phyloP scores from a whole-genome alignment of 1,284 basidiomycete species.

The Irpex lacteus region DNA sequence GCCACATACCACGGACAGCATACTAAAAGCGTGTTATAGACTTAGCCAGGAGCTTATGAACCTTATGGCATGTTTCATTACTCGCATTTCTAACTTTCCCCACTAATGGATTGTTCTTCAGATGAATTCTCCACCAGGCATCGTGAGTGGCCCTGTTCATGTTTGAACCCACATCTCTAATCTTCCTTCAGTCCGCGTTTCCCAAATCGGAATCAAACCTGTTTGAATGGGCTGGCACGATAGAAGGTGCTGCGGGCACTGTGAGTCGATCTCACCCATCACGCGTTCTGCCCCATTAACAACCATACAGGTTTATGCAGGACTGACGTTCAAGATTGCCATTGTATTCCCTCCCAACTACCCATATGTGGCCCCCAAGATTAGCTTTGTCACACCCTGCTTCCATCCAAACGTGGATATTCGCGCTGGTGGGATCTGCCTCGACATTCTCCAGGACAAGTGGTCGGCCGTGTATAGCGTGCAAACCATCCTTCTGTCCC shows the following conservation, averaged over 20 bases:
- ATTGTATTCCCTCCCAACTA: constrained; percentile 83
- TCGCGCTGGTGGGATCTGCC: constrained; percentile 74
- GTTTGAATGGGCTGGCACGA: constrained; percentile 82
- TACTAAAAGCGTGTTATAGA: constrained; percentile 32
- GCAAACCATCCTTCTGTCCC: constrained; percentile 81
- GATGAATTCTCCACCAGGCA: constrained; percentile 85
- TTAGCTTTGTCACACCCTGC: constrained; percentile 81
- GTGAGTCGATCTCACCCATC: constrained; percentile 37
- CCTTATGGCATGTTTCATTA: constrained; percentile 60
- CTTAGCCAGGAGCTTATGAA: constrained; percentile 82
- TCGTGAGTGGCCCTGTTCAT: constrained; percentile 45
- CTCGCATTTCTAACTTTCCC: constrained; percentile 4
- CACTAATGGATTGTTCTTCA: constrained; percentile 25
- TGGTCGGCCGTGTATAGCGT: constrained; percentile 91
- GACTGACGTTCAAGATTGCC: constrained; percentile 74
- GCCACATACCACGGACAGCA: background rate
- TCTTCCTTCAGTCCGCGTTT: constrained; percentile 67
- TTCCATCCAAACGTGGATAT: constrained; percentile 87
- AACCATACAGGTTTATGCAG: constrained; percentile 63
- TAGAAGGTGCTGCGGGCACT: constrained; percentile 75
- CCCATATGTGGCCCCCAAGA: constrained; percentile 76
- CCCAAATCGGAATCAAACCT: constrained; percentile 80
- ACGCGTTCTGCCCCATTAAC: background rate
- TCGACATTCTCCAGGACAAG: constrained; percentile 87
- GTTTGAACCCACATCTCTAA: background rate